Base-by-base conservation (phyloP, 495 filamentous ascomycete genomes). In the Penicillium macrosclerotiorum region DNA sequence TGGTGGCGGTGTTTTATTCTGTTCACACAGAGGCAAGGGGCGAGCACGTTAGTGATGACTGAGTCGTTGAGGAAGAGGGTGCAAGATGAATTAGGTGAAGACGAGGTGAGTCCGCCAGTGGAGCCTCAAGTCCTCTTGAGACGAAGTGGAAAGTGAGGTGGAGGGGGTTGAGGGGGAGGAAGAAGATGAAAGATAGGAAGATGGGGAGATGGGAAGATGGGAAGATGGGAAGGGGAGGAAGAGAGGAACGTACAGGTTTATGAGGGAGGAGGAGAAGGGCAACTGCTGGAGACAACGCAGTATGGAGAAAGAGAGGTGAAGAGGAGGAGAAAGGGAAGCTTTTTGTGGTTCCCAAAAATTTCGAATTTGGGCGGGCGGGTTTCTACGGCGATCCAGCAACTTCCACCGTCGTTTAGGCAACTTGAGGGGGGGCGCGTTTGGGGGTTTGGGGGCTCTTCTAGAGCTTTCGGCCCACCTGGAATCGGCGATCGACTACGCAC, bases 311-410 rank as follows among this genome's bases (percentile, higher is more conserved):
- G 45, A 58, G 57, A 49, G 50, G 42, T 49, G 50, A 57, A 50
- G 30, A 41, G 40, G 49, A 43, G 25, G 31, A 52, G 43, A 37
- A 47, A 19, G 49, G 52, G 47, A 32, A 54, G 52, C 49, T 62
- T 67, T 63, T 65, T 64, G 62, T 61, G 56, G 53, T 60, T 47
- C 56, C 57, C 59, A 58, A 58, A 64, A 68, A 60, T 57, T 61
- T 57, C 38, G 27, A 26, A 26, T 41, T 25, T 27, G 22, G 13
- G 12, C 47, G 54, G 55, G 59, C 51, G 57, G 50, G 64, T 50
- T 73, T 73, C 69, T 63, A 73, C 69, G 64, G 49, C 42, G 59
- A 67, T 73, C 69, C 69, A 73, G 68, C 62, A 58, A 66, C 64
- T 73, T 73, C 69, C 69, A 73, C 58, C 56, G 53, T 52, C 57